Conservation (phyloP, 768 basidiomycete genomes). For the Rubroboletus satanas region DNA sequence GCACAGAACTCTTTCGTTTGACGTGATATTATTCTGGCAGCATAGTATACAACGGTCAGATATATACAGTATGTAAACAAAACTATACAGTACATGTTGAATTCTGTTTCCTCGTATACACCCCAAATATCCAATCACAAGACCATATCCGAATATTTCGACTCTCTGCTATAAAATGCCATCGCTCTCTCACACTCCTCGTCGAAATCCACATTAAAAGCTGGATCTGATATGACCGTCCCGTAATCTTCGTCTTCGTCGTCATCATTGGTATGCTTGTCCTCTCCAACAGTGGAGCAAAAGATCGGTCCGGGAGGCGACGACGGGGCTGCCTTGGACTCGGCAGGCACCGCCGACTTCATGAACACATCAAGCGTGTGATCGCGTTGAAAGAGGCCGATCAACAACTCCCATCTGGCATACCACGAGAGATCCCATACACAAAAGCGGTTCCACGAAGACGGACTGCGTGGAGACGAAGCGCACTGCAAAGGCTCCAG, state of each 20-base stretch:
- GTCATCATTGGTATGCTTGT: slow-evolving; percentile 15
- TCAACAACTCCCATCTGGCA: slow-evolving; percentile 50
- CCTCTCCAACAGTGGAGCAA: slow-evolving; percentile 23
- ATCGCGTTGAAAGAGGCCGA: slow-evolving; percentile 39
- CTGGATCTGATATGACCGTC: slow-evolving; percentile 12
- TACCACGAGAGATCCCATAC: slow-evolving; percentile 51
- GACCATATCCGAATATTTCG: background rate
- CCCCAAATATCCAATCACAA: background rate
- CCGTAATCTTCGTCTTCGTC: slow-evolving; percentile 32
- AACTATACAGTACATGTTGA: slow-evolving; percentile 13
- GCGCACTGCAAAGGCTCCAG: background rate
- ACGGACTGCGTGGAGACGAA: slow-evolving; percentile 7
- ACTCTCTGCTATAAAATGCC: slow-evolving; percentile 22
- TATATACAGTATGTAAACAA: slow-evolving; percentile 13
- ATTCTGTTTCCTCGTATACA: background rate
- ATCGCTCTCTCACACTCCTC: slow-evolving; percentile 26
- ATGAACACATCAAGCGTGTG: slow-evolving; percentile 8
- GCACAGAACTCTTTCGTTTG: background rate
- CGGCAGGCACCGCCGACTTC: background rate
- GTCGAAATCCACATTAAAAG: slow-evolving; percentile 19
- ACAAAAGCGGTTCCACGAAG: slow-evolving; percentile 12
- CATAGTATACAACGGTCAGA: slow-evolving; percentile 17
- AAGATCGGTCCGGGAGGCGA: slow-evolving; percentile 11
- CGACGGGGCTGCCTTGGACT: background rate
- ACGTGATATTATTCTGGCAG: background rate